These are phyloP conservation scores for Nepenthes alata DNA, from an alignment of 179 eudicot genomes.

Conservation along the genomic window DNA sequence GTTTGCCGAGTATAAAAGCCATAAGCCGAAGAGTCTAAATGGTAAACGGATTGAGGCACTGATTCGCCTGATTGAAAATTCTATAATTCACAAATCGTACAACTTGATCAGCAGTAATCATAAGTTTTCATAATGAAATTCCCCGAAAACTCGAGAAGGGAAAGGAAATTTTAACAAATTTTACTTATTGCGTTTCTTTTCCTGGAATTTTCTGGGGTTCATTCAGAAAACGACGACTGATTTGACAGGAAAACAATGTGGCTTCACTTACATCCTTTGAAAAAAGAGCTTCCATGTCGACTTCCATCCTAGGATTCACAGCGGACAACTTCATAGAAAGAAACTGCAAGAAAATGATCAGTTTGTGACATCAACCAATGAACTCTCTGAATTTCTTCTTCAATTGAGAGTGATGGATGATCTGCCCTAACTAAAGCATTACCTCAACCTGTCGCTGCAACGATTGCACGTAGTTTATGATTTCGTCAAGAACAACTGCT, in stretches of 20 bases:
- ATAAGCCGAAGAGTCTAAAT: conserved; percentile 27
- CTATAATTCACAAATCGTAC: conserved; percentile 11
- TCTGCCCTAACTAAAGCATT: conserved; percentile 1
- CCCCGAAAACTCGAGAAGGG: no score
- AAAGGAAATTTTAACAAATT: no score
- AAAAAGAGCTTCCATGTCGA: conserved; percentile 49
- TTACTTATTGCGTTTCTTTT: neutral
- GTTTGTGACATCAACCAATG: no score
- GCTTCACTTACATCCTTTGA: conserved; percentile 52
- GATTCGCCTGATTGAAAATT: conserved; percentile 30
- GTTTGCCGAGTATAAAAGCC: neutral
- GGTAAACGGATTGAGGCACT: conserved; percentile 22
- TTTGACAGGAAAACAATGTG: no score
- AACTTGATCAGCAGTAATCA: neutral
- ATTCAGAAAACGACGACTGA: neutral
- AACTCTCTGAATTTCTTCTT: no score
- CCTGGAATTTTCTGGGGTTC: neutral
- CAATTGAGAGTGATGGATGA: neutral
- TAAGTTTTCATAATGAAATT: no score
- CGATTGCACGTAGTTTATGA: conserved; percentile 70
- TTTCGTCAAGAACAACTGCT: conserved; percentile 77
- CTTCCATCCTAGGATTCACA: conserved; percentile 54
- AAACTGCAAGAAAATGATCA: conserved; percentile 25
- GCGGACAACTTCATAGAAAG: conserved; percentile 66
- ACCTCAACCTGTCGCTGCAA: conserved; percentile 80